Evolutionary conservation across 805 yeast genomes (phyloP).

Genomic region (Osmozyma mogii): DNA sequence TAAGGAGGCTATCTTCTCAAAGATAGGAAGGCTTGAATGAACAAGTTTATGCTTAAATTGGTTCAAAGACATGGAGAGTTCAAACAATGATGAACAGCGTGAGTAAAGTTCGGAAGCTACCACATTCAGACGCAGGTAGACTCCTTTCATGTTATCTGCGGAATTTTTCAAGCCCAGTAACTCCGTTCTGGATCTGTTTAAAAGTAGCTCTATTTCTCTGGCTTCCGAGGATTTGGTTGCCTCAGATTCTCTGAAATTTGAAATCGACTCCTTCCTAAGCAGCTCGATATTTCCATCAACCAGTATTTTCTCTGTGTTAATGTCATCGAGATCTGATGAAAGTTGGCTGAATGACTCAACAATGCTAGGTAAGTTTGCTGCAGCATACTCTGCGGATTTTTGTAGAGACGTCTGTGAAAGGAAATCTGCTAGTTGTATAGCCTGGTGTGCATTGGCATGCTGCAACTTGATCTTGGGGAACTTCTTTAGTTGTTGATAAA

Average conservation of each 20-base stretch:
- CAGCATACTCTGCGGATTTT: slow-evolving; percentile 21
- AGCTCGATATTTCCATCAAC: slow-evolving; percentile 36
- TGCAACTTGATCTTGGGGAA: slow-evolving; percentile 31
- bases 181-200: slow-evolving; percentile 11
- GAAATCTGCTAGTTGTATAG: slow-evolving; percentile 22
- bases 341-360: slow-evolving; percentile 24
- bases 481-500: slow-evolving; percentile 26
- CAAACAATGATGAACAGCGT: slow-evolving; percentile 27
- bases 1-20: slow-evolving; percentile 24
- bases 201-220: slow-evolving; percentile 3
- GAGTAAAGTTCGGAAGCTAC: slow-evolving; percentile 25
- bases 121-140: slow-evolving; percentile 13
- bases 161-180: slow-evolving; percentile 11
- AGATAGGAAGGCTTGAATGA: slow-evolving; percentile 17
- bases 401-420: slow-evolving; percentile 23
- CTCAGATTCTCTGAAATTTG: slow-evolving; percentile 16
- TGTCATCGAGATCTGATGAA: slow-evolving; percentile 26
- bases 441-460: slow-evolving; percentile 15
- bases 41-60: slow-evolving; percentile 23
- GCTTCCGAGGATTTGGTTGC: background rate
- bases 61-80: slow-evolving; percentile 19
- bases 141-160: slow-evolving; percentile 11
- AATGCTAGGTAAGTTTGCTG: slow-evolving; percentile 21
- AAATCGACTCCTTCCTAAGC: slow-evolving; percentile 31
- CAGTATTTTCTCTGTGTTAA: slow-evolving; percentile 26